phyloP scores from a whole-genome alignment of 2,329 filamentous ascomycete genomes.

The Colletotrichum limetticola region DNA sequence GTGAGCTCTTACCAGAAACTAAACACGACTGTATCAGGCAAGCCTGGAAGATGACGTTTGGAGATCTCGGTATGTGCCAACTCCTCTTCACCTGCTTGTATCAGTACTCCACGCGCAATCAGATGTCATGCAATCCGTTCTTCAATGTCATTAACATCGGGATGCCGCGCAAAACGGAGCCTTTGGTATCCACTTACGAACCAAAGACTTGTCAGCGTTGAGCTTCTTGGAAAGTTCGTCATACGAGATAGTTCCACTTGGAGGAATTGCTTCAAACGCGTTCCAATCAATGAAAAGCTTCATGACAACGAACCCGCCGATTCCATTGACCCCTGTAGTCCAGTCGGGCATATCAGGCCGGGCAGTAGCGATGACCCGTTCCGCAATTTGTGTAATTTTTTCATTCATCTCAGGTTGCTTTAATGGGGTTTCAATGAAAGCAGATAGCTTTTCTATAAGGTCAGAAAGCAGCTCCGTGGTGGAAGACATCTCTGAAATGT shows the following conservation, averaged over 20 bases:
- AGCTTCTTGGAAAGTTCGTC: constrained; percentile 42
- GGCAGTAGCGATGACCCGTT: constrained; percentile 17
- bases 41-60: constrained; percentile 20
- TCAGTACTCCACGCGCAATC: constrained; percentile 35
- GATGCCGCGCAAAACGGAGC: too few species aligned
- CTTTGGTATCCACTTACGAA: constrained; percentile 35
- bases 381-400: constrained; percentile 8
- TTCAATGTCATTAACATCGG: neutral
- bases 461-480: too few species aligned
- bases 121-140: constrained; percentile 38
- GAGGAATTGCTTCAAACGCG: constrained; percentile 45
- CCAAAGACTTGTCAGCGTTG: constrained; percentile 41
- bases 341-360: constrained; percentile 15
- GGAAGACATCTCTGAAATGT: too few species aligned
- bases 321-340: constrained; percentile 2
- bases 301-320: constrained; percentile 12
- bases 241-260: constrained; percentile 40
- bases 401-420: constrained; percentile 2
- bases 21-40: constrained; percentile 30
- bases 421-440: too few species aligned
- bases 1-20: constrained; percentile 15
- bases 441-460: too few species aligned
- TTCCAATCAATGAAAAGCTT: constrained; percentile 46
- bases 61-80: constrained; percentile 40
- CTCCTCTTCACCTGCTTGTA: constrained; percentile 33